Evolutionary conservation across 352 stramenopile genomes (phyloP).

Genomic region (Phytophthora sp.): DNA sequence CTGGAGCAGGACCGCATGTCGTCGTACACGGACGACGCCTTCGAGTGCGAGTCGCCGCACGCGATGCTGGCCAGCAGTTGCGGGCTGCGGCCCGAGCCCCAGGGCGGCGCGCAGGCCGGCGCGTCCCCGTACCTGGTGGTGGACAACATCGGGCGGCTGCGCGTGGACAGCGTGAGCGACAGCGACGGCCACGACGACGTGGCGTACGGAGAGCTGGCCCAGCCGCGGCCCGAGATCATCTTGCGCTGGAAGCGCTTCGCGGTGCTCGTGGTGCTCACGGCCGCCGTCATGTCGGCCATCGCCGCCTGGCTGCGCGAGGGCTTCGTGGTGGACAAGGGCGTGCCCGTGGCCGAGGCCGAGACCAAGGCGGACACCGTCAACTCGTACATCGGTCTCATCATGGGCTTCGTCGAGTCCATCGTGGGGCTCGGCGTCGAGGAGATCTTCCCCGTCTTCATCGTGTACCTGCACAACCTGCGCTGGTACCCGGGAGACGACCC

Average conservation of each 20-base stretch:
- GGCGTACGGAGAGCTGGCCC: conserved; percentile 39
- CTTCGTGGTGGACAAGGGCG: conserved; percentile 39
- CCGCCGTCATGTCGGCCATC: conserved; percentile 45
- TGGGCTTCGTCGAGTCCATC: conserved; percentile 64
- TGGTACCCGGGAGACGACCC: conserved; percentile 60
- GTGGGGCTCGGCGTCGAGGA: conserved; percentile 53
- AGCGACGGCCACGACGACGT: conserved; percentile 29
- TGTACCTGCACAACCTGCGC: conserved; percentile 68
- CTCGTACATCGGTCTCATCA: conserved; percentile 64
- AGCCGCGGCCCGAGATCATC: conserved; percentile 63
- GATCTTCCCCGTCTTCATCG: conserved; percentile 64
- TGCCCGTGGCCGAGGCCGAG: conserved; percentile 33
- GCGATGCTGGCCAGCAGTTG: conserved; percentile 40
- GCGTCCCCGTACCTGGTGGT: conserved; percentile 27
- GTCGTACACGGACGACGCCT: conserved; percentile 52
- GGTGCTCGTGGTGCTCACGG: conserved; percentile 50
- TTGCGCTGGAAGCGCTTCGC: conserved; percentile 65
- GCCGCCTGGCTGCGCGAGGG: conserved; percentile 42
- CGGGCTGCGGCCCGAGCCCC: conserved; percentile 1
- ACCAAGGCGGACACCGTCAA: conserved; percentile 43
- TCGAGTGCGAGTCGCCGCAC: conserved; percentile 50
- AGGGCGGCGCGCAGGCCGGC: conserved; percentile 14
- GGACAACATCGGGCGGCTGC: conserved; percentile 31
- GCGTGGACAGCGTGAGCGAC: conserved; percentile 29
- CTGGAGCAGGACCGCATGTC: conserved; percentile 44